Base-by-base conservation (phyloP, 441 rosid species). In the Capsella rubella region DNA sequence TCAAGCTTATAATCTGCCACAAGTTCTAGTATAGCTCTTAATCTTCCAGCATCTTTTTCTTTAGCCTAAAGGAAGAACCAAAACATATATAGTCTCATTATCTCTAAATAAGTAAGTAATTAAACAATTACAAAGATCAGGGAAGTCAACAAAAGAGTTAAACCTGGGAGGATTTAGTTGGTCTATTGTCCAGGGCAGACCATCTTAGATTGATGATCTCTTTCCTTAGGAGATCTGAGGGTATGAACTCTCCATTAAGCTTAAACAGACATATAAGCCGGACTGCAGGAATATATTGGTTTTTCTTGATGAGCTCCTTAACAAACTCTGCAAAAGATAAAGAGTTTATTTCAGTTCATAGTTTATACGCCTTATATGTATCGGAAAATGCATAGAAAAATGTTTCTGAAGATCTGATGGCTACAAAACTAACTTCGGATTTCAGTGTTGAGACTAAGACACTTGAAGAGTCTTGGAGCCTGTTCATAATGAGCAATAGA, bases 21-120 rank as follows among this genome's bases (percentile, higher is more conserved):
- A 3, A 75, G 64, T 35, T 68, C 57, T 60, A 75, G 69, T 75
- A 68, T 68, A 13, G 74, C 69, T 45, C 79, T 61, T 57, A 75
- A 11, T 75, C 64, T 75, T 67, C 43, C 57, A 34, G 10, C 78
- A 59, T 67, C 58, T 43, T 61, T 52, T 1, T 35, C 73, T 59
- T 60, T 60, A 45, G 6, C 73, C 78, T 67, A 52, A 16, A 42
- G 5, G 32, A 42, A 31, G 46, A 59, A 67, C 12, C 37, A 64
- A 21, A 40, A 52, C 45, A 40, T 16, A 16, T 16, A 16, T 16
- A 51, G 15, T 28, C 1, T 11, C 4, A n/a, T 15, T 21, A 34
- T 49, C 67, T 49, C 39, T 49, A 25, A 27, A 6, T 18, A 37
- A 59, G 6, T 49, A 10, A 71, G 6, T 25, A 55, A 67, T 52